Evolutionary conservation across 257 asterid genomes (phyloP).

Genomic region (Coffea canephora): DNA sequence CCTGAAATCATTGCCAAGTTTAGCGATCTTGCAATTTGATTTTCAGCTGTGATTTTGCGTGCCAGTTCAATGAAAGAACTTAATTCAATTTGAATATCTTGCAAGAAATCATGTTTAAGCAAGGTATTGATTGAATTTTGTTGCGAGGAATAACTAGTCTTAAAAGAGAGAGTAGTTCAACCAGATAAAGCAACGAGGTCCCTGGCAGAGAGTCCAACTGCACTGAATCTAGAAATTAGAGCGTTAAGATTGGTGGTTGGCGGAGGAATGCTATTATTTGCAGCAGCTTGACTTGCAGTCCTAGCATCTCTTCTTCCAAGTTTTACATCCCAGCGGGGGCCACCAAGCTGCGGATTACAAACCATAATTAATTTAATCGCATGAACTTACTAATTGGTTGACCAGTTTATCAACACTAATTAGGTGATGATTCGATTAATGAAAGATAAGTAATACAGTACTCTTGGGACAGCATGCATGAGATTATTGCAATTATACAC

Average conservation of each 20-base stretch:
- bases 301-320: constrained; percentile 81
- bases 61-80: neutral
- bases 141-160: too few species aligned
- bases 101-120: neutral
- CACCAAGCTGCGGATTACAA: constrained; percentile 56
- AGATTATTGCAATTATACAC: too few species aligned
- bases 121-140: neutral
- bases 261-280: constrained; percentile 76
- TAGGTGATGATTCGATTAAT: neutral
- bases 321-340: constrained; percentile 67
- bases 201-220: constrained; percentile 66
- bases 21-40: too few species aligned
- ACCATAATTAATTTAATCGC: neutral
- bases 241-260: constrained; percentile 73
- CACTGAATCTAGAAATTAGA: constrained; percentile 55
- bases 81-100: neutral
- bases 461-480: too few species aligned
- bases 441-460: too few species aligned
- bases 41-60: neutral
- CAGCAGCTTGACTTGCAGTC: constrained; percentile 75
- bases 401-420: neutral
- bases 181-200: constrained; percentile 86
- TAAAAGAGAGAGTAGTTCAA: constrained; percentile 13
- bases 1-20: constrained; percentile 31
- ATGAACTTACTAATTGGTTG: neutral